phyloP scores from a whole-genome alignment of 2,329 filamentous ascomycete genomes.

The Ophiostoma quercus region DNA sequence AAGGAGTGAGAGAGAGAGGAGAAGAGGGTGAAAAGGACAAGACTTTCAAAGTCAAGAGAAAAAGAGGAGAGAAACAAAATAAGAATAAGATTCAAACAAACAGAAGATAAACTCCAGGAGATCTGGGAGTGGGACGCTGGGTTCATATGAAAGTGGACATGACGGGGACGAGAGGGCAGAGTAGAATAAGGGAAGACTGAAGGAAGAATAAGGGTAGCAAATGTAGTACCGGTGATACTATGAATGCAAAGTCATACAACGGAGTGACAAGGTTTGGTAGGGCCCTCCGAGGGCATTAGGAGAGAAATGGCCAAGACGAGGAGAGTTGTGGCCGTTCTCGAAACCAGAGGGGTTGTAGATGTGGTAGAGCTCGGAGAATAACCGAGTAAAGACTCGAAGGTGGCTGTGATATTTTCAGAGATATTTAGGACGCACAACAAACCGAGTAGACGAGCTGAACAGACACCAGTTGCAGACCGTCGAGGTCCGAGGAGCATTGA shows the following conservation, averaged over 20 bases:
- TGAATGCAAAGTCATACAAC: not conserved
- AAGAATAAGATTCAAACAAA: not conserved
- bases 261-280: not conserved
- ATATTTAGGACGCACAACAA: no score
- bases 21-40: not conserved
- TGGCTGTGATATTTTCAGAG: no score
- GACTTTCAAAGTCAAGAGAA: not conserved
- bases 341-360: not conserved
- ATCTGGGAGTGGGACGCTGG: conserved; percentile 3
- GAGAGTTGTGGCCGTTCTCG: not conserved
- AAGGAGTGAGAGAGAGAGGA: not conserved
- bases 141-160: conserved; percentile 7
- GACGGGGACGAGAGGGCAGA: not conserved
- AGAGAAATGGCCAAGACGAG: not conserved
- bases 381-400: not conserved
- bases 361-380: not conserved
- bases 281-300: not conserved
- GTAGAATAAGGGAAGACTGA: not conserved
- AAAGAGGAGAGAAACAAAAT: conserved; percentile 6
- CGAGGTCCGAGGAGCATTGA: not conserved
- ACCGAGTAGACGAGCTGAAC: no score
- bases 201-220: not conserved
- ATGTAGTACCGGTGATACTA: not conserved
- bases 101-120: not conserved
- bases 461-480: no score